Evolutionary conservation across 148 eudicot species (phyloP).

Genomic region (Amaranthus palmeri): DNA sequence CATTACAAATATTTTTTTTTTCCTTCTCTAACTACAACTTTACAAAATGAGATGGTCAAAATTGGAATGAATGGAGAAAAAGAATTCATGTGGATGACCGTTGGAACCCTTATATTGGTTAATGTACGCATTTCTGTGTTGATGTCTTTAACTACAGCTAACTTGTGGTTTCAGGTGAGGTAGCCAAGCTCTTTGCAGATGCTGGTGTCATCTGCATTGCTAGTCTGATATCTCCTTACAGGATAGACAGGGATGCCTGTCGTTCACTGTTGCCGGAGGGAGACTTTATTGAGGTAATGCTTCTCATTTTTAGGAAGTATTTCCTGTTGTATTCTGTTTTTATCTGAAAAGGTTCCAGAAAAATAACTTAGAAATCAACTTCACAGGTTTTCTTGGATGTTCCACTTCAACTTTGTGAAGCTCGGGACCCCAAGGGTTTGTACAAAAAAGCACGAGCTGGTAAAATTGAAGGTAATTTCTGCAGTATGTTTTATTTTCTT

Average conservation of each 20-base stretch:
- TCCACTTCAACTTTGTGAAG: constrained; percentile 84
- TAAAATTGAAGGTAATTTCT: constrained; percentile 69
- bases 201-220: constrained; percentile 97
- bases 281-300: constrained; percentile 62
- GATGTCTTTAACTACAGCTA: neutral
- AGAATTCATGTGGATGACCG: no score
- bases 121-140: no score
- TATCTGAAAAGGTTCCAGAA: neutral
- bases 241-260: constrained; percentile 80
- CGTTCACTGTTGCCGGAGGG: constrained; percentile 56
- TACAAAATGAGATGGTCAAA: no score
- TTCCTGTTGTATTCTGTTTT: constrained; percentile 5
- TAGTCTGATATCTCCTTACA: constrained; percentile 89
- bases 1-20: neutral
- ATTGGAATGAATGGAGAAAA: no score
- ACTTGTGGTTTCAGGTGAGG: constrained; percentile 56
- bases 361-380: constrained; percentile 17
- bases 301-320: constrained; percentile 13
- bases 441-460: constrained; percentile 96
- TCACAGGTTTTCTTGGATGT: constrained; percentile 91
- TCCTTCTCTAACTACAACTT: neutral
- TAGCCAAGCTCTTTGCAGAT: constrained; percentile 93
- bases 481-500: constrained; percentile 8
- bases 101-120: no score
- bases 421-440: constrained; percentile 94